Evolutionary conservation across 345 rosid genomes (phyloP).

Genomic region (Populus nigra): DNA sequence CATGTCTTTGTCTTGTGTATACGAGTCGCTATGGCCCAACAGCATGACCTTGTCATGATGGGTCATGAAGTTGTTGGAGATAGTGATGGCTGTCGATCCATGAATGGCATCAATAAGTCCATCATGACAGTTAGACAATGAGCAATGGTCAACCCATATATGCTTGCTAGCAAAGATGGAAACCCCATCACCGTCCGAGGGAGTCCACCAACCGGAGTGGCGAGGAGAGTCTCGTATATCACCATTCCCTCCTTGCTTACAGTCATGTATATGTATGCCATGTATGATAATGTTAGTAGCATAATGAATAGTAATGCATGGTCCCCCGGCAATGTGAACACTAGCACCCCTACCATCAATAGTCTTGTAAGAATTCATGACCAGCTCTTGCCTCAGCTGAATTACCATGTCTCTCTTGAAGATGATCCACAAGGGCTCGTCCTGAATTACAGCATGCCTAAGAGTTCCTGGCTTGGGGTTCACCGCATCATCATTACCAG

Average conservation of each 20-base stretch:
- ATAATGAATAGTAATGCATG: constrained; percentile 24
- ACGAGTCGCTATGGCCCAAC: constrained; percentile 27
- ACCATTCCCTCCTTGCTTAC: constrained; percentile 24
- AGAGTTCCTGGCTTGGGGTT: constrained; percentile 28
- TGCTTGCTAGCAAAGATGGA: constrained; percentile 19
- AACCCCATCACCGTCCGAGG: constrained; percentile 27
- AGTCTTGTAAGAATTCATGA: constrained; percentile 29
- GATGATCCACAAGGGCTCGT: constrained; percentile 26
- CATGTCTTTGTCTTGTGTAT: constrained; percentile 25
- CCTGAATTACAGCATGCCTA: constrained; percentile 26
- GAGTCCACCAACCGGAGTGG: constrained; percentile 30
- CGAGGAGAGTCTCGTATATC: constrained; percentile 23
- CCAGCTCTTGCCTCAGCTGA: constrained; percentile 22
- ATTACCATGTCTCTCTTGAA: constrained; percentile 32
- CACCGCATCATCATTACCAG: constrained; percentile 22
- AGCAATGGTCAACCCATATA: constrained; percentile 31
- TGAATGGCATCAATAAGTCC: constrained; percentile 28
- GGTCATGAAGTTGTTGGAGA: constrained; percentile 24
- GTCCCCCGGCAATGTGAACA: constrained; percentile 28
- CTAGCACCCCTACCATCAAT: constrained; percentile 32
- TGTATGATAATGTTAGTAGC: constrained; percentile 25
- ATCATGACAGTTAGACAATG: constrained; percentile 25
- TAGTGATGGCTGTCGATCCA: constrained; percentile 29
- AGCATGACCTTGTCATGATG: constrained; percentile 35
- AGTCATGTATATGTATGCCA: constrained; percentile 28